phyloP scores from a whole-genome alignment of 495 filamentous ascomycete species.

The Talaromyces thailandensis region DNA sequence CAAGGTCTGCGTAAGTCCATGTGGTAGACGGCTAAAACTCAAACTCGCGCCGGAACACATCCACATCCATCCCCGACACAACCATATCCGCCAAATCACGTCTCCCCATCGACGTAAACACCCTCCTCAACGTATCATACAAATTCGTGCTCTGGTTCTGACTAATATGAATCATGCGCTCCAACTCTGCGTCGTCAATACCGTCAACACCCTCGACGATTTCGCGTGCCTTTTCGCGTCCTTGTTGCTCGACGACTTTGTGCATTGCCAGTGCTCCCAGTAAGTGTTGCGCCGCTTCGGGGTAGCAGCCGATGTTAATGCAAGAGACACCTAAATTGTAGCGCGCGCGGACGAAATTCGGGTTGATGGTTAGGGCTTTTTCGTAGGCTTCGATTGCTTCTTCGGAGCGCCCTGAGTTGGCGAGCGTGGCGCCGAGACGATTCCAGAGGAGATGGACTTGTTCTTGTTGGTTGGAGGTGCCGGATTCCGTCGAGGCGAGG shows the following conservation, averaged over 20 bases:
- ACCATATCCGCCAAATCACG: slow-evolving; percentile 83
- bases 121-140: slow-evolving; percentile 83
- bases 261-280: slow-evolving; percentile 94
- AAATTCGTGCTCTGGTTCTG: slow-evolving; percentile 96
- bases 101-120: slow-evolving; percentile 89
- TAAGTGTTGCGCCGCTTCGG: slow-evolving; percentile 90
- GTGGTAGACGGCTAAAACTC: slow-evolving; percentile 44
- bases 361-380: slow-evolving; percentile 74
- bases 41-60: slow-evolving; percentile 75
- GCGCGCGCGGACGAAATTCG: slow-evolving; percentile 92
- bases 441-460: slow-evolving; percentile 96
- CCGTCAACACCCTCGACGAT: slow-evolving; percentile 55
- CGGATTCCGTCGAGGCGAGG: slow-evolving; percentile 70
- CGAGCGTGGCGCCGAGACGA: slow-evolving; percentile 88
- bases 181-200: slow-evolving; percentile 60
- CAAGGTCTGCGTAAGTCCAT: neutral
- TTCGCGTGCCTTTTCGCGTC: slow-evolving; percentile 70
- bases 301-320: slow-evolving; percentile 94
- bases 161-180: slow-evolving; percentile 61
- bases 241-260: slow-evolving; percentile 81
- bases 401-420: slow-evolving; percentile 85
- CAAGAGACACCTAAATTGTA: slow-evolving; percentile 96
- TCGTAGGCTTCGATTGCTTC: slow-evolving; percentile 97
- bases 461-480: slow-evolving; percentile 60
- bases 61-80: slow-evolving; percentile 80